phyloP scores from a whole-genome alignment of 768 basidiomycete species.

The Trametes meyenii region DNA sequence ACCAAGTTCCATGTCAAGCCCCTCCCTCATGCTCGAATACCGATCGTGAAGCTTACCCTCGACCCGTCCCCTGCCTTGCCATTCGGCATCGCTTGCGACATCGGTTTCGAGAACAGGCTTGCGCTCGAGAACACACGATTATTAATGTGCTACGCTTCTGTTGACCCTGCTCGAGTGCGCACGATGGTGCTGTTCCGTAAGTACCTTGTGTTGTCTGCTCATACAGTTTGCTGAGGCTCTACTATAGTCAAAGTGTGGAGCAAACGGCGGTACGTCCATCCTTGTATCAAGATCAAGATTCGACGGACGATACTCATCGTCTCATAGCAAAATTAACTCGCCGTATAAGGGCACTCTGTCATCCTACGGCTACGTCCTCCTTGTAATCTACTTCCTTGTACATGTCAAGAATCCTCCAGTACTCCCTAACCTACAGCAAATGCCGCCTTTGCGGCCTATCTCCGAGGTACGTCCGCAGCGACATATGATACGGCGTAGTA shows the following conservation, averaged over 20 bases:
- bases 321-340: constrained; percentile 90
- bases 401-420: constrained; percentile 98
- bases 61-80: constrained; percentile 82
- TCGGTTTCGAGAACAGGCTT: constrained; percentile 96
- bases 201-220: constrained; percentile 40
- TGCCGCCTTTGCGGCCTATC: constrained; percentile 89
- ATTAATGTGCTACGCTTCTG: constrained; percentile 95
- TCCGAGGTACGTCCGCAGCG: constrained; percentile 55
- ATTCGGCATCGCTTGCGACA: constrained; percentile 94
- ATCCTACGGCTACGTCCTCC: constrained; percentile 95
- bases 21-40: constrained; percentile 94
- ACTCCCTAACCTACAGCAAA: constrained; percentile 93
- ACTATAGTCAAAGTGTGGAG: constrained; percentile 95
- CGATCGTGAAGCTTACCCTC: constrained; percentile 95
- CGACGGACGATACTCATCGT: neutral
- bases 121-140: constrained; percentile 96
- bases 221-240: constrained; percentile 4
- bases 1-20: constrained; percentile 97
- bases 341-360: constrained; percentile 96
- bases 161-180: constrained; percentile 91
- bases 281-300: neutral
- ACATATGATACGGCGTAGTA: constrained; percentile 20
- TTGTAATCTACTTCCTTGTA: constrained; percentile 96
- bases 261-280: constrained; percentile 72
- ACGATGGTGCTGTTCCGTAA: constrained; percentile 95